A percentile compares a stretch with the other conserved stretches of the same genome.
phyloP scores from a whole-genome alignment of 495 filamentous ascomycete genomes.

The Talaromyces stipitatus region DNA sequence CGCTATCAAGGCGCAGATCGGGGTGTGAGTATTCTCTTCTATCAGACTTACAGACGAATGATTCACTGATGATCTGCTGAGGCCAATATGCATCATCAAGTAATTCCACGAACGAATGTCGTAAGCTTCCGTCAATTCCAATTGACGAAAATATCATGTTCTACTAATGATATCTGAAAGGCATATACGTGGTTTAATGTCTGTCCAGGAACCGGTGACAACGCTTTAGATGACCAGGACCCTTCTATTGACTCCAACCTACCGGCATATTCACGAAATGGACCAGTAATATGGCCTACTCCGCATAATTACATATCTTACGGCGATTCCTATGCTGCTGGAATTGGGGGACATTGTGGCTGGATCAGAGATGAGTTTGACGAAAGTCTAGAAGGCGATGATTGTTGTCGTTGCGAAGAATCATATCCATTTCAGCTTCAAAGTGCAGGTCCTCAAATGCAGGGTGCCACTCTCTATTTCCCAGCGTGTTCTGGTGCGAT shows the following conservation, averaged over 20 bases:
- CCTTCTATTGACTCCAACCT: neutral
- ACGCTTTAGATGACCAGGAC: neutral
- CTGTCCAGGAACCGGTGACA: neutral
- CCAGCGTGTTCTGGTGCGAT: too few species aligned
- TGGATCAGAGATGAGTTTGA: too few species aligned
- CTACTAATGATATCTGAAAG: neutral
- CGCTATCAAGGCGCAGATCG: constrained; percentile 4
- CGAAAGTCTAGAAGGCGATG: too few species aligned
- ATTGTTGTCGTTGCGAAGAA: too few species aligned
- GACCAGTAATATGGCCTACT: too few species aligned
- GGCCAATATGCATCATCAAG: constrained; percentile 9
- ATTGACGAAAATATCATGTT: neutral
- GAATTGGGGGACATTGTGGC: too few species aligned
- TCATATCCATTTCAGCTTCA: too few species aligned
- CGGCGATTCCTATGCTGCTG: too few species aligned
- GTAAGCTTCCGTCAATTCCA: constrained; percentile 2
- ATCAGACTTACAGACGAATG: neutral
- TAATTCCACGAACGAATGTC: constrained; percentile 1
- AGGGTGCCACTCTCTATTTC: too few species aligned
- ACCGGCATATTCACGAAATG: neutral
- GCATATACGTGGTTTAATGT: constrained; percentile 7
- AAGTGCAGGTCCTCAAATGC: too few species aligned
- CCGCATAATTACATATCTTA: too few species aligned
- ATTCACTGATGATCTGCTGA: neutral
- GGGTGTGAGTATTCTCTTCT: constrained; percentile 5